Evolutionary conservation across 805 yeast species (phyloP).

Genomic region (Ogataea degrootiae): DNA sequence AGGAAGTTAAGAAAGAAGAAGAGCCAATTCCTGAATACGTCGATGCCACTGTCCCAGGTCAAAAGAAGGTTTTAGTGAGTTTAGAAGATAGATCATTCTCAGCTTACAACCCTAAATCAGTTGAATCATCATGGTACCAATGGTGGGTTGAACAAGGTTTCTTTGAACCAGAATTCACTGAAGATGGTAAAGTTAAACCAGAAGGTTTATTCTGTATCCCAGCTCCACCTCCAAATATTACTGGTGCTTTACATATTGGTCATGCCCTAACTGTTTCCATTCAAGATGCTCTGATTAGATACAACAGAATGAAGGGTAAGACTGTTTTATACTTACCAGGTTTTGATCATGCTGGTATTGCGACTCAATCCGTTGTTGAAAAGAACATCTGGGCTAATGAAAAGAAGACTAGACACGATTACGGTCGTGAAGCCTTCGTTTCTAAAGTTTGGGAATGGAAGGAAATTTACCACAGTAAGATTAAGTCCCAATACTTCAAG

Average conservation of each 20-base stretch:
- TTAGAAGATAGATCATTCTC: constrained; percentile 91
- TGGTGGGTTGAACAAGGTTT: constrained; percentile 94
- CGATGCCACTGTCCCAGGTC: constrained; percentile 83
- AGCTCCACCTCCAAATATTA: constrained; percentile 99
- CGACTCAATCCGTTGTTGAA: constrained; percentile 97
- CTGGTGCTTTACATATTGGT: constrained; percentile 98
- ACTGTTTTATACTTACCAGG: constrained; percentile 93
- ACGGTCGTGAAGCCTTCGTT: constrained; percentile 86
- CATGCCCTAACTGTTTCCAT: constrained; percentile 94
- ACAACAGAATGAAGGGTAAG: constrained; percentile 95
- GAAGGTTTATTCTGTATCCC: constrained; percentile 88
- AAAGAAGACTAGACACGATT: constrained; percentile 88
- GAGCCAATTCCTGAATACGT: constrained; percentile 81
- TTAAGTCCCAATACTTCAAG: constrained; percentile 75
- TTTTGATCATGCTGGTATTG: constrained; percentile 98
- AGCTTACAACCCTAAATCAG: constrained; percentile 88
- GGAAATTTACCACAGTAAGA: constrained; percentile 82
- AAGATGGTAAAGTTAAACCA: constrained; percentile 69
- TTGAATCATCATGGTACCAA: constrained; percentile 94
- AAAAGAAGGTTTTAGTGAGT: constrained; percentile 81
- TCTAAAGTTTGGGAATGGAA: constrained; percentile 98
- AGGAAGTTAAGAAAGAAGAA: constrained; percentile 62
- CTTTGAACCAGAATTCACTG: constrained; percentile 80
- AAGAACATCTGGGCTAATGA: constrained; percentile 89
- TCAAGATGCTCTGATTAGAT: constrained; percentile 90